Conservation (phyloP, 257 asterid species). For the Orobanche coerulescens region DNA sequence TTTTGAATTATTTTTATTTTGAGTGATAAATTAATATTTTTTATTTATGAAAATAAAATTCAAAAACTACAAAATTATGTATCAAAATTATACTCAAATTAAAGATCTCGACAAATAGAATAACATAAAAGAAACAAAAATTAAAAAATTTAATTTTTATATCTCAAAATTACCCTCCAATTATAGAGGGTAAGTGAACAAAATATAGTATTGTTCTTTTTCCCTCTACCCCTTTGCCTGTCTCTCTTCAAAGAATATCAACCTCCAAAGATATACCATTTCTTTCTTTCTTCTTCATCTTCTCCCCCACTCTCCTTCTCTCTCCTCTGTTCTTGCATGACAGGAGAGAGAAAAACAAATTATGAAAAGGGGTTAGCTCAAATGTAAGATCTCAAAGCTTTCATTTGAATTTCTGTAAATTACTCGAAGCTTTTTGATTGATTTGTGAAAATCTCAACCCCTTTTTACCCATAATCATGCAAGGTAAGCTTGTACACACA, state of each 20-base stretch:
- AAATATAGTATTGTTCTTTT: not conserved
- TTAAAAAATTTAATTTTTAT: too few species aligned
- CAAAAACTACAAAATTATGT: too few species aligned
- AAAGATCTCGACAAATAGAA: too few species aligned
- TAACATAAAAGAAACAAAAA: too few species aligned
- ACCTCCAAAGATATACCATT: slow-evolving; percentile 39
- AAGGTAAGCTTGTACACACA: slow-evolving; percentile 29
- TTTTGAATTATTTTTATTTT: too few species aligned
- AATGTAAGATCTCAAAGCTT: slow-evolving; percentile 20
- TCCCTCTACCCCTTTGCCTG: slow-evolving; percentile 25
- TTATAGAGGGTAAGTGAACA: too few species aligned
- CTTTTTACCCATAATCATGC: slow-evolving; percentile 15
- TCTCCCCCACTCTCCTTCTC: slow-evolving; percentile 8
- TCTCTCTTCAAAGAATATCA: slow-evolving; percentile 35
- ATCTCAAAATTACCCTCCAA: too few species aligned
- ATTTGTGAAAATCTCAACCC: not conserved
- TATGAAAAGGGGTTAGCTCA: slow-evolving; percentile 18
- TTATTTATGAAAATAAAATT: too few species aligned
- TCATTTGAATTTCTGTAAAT: not conserved
- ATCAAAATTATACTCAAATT: too few species aligned
- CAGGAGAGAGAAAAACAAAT: slow-evolving; percentile 27
- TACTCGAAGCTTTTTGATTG: slow-evolving; percentile 17
- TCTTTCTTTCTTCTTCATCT: not conserved
- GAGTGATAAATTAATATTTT: too few species aligned
- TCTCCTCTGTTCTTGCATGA: slow-evolving; percentile 31